Evolutionary conservation across 176 grass and related monocot genomes (phyloP).

Genomic region (Hordeum marinum): DNA sequence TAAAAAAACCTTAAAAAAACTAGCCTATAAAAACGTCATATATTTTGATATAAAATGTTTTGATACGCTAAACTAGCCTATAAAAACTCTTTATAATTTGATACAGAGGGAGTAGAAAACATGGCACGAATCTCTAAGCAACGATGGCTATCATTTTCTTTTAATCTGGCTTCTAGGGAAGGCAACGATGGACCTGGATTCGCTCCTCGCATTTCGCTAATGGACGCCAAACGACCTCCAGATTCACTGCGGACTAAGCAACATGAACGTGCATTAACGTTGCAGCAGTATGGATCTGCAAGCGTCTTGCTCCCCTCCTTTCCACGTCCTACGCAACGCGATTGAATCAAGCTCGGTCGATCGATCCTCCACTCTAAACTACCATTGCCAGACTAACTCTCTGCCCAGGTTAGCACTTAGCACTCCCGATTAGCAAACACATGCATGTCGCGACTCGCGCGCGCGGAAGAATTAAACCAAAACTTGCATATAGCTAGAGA

Average conservation of each 20-base stretch:
- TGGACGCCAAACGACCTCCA: neutral
- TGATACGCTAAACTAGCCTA: too few species aligned
- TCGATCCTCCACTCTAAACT: neutral
- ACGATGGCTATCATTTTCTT: neutral
- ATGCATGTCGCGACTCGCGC: neutral
- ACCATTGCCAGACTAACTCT: neutral
- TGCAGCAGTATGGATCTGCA: slow-evolving; percentile 2
- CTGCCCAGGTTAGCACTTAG: neutral
- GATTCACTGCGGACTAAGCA: neutral
- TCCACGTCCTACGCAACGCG: slow-evolving; percentile 6
- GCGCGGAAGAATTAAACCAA: neutral
- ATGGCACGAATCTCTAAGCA: too few species aligned
- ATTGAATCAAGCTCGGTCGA: neutral
- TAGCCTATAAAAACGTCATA: too few species aligned
- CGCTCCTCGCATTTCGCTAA: neutral
- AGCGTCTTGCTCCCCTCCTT: slow-evolving; percentile 5
- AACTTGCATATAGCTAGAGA: neutral
- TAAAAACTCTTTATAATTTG: too few species aligned
- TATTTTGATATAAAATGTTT: too few species aligned
- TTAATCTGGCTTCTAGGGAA: neutral
- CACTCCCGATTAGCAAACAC: neutral
- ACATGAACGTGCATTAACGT: neutral
- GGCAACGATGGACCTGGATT: neutral
- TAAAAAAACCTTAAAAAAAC: too few species aligned
- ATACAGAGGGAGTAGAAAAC: too few species aligned